Conservation (phyloP, 345 rosid genomes). For the Lepidium sativum region DNA sequence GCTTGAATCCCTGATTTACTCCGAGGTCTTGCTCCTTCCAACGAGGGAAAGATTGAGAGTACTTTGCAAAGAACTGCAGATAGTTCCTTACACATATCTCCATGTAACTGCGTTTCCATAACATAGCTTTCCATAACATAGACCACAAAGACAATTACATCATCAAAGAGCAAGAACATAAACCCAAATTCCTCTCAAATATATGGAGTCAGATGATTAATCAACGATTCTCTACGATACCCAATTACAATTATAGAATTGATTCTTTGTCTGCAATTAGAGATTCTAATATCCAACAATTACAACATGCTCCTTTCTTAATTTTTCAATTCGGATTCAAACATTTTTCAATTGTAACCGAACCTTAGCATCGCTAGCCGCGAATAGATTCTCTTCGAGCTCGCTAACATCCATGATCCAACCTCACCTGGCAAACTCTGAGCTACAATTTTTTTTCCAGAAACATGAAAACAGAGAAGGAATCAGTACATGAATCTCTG, state of each 20-base stretch:
- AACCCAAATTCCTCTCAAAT: not conserved
- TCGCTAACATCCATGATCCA: slow-evolving; percentile 68
- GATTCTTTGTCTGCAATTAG: not conserved
- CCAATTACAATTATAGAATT: not conserved
- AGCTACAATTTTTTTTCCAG: not conserved
- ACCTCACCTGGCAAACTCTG: slow-evolving; percentile 25
- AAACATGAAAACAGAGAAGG: not conserved
- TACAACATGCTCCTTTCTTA: not conserved
- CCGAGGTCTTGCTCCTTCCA: slow-evolving; percentile 94
- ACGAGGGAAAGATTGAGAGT: slow-evolving; percentile 62
- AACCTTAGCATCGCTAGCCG: slow-evolving; percentile 97
- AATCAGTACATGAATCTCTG: not conserved
- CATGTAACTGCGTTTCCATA: slow-evolving; percentile 59
- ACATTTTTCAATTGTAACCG: not conserved
- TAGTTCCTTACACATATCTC: slow-evolving; percentile 77
- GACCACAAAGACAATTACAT: not conserved
- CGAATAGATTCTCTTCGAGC: slow-evolving; percentile 89
- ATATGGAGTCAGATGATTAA: not conserved
- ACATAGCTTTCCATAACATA: slow-evolving; percentile 2
- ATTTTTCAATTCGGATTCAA: not conserved
- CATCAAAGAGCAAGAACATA: slow-evolving; percentile 1
- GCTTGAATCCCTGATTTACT: slow-evolving; percentile 98
- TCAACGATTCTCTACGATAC: not conserved
- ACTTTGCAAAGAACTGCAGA: slow-evolving; percentile 69
- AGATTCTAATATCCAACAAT: not conserved